Conservation (phyloP, 2,329 filamentous ascomycete genomes). For the Scedosporium apiospermum region DNA sequence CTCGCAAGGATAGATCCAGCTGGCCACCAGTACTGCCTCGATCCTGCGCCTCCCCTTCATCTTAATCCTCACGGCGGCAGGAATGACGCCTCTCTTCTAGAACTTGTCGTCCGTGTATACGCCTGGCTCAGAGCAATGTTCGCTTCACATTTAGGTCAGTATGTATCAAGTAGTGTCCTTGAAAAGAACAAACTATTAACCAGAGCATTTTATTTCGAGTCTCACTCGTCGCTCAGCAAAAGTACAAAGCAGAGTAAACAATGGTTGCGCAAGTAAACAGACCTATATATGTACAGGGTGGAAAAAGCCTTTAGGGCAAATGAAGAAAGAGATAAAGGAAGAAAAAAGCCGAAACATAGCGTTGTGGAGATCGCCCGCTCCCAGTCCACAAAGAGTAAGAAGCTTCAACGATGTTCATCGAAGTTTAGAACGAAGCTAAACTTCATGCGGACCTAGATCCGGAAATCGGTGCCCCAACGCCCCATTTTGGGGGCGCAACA, state of each 20-base stretch:
- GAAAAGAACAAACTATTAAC: too few relatives aligned
- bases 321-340: background rate
- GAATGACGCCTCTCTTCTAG: background rate
- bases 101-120: background rate
- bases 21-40: background rate
- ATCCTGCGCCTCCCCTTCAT: background rate
- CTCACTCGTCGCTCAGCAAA: too few relatives aligned
- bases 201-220: too few relatives aligned
- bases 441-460: background rate
- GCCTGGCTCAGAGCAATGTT: background rate
- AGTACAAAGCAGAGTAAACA: too few relatives aligned
- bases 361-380: background rate
- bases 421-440: background rate
- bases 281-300: too few relatives aligned
- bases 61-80: background rate
- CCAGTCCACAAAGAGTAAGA: background rate
- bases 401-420: background rate
- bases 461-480: background rate
- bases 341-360: background rate
- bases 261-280: too few relatives aligned
- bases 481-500: background rate
- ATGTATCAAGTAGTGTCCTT: too few relatives aligned
- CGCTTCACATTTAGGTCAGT: background rate
- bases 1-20: background rate
- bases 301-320: background rate